Base-by-base conservation (phyloP, 225 moss, liverwort and hornwort species). In the Pseudisothecium myosuroides region DNA sequence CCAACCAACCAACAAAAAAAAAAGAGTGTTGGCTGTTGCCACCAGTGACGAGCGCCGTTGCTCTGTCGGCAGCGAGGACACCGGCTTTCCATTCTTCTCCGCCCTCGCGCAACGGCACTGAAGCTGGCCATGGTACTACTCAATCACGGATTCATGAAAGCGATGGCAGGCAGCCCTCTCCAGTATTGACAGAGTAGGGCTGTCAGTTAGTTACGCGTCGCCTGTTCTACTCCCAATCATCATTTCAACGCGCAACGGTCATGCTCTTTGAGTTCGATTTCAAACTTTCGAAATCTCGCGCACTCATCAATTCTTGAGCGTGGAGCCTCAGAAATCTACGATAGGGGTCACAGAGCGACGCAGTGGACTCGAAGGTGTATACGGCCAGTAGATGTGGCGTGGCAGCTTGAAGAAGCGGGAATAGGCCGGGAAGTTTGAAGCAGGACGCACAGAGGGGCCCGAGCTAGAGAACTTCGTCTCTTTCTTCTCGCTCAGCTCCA, bases 161-260 rank as follows among this genome's bases (percentile, higher is more conserved):
- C 36, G 80, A 10, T 80, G 80, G 28, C 32, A 16, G 52, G 7
- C 16, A 43, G 81, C 4, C 43, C 32, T 60, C 31, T 60, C 15
- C 27, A 59, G 80, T 5, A 69, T 68, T 59, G 69, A 86, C 78
- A 54, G 77, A 77, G 64, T 32, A 62, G 52, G 61, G 39, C 39
- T 88, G 88, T 81, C 88, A 88, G 88, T 88, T 62, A 1, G 61
- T 72, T 61, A 82, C 4, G 52, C 63, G 49, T 63, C 55, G 66
- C 82, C 45, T 45, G 45, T 7, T 61, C 88, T 19, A 47, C 64
- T 83, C 65, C 13, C 10, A 36, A 43, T 64, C 56, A 83, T 88
- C 83, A 88, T 88, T 73, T 56, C 88, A 88, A 83, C 76, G 83
- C 45, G 76, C 88, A 88, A 88, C 88, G 88, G 52, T 52, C 52